Conservation (phyloP, 2,329 filamentous ascomycete genomes). For the Pseudogymnoascus sp. region DNA sequence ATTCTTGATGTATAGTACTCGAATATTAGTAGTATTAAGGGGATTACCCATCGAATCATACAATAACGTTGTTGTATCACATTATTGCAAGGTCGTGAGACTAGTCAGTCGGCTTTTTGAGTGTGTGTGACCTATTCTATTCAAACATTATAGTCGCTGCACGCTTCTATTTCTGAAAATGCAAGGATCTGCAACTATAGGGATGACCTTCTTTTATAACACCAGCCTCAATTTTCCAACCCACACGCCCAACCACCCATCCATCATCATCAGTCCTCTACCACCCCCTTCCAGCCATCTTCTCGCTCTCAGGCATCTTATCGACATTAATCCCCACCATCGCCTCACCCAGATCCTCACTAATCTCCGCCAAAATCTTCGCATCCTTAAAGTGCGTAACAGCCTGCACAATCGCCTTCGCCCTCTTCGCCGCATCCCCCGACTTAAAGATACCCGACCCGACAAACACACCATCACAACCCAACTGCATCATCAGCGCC, state of each 20-base stretch:
- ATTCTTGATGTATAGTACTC: conserved; percentile 5
- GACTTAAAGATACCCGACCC: conserved; percentile 97
- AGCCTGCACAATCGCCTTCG: conserved; percentile 89
- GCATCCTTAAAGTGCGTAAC: conserved; percentile 85
- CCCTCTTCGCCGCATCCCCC: conserved; percentile 80
- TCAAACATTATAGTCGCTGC: background rate
- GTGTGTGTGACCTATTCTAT: background rate
- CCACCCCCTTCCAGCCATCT: conserved; percentile 80
- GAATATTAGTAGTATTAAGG: conserved; percentile 7
- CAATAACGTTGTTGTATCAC: background rate
- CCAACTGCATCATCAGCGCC: conserved; percentile 97
- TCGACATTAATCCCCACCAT: conserved; percentile 94
- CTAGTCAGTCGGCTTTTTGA: background rate
- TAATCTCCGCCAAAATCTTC: conserved; percentile 78
- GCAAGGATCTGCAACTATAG: background rate
- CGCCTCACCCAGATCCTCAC: conserved; percentile 84
- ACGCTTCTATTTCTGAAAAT: background rate
- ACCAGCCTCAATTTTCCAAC: background rate
- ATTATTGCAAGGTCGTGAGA: background rate
- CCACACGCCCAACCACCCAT: background rate
- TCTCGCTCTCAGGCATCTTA: conserved; percentile 68
- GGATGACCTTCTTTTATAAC: background rate
- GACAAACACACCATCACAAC: conserved; percentile 96
- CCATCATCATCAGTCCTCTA: conserved; percentile 45
- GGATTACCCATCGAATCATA: background rate